Percentiles rank a stretch among this genome's conserved stretches.
Evolutionary conservation across 306 rosid genomes (phyloP).

Genomic region (Begonia loranthoides): DNA sequence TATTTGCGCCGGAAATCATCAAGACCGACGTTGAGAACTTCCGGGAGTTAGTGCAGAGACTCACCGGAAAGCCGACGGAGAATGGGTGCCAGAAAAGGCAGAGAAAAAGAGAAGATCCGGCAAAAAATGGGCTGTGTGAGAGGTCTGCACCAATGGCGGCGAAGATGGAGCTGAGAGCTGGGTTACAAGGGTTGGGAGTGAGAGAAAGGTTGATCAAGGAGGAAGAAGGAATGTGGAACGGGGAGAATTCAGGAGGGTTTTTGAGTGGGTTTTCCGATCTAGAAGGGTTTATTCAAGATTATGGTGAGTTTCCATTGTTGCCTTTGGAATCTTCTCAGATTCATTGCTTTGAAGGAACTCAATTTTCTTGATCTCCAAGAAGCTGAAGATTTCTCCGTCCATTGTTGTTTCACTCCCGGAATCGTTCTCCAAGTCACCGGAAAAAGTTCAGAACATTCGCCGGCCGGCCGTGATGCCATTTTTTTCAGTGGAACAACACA

Average conservation of each 20-base stretch:
- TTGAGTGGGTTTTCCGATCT: slow-evolving; percentile 54
- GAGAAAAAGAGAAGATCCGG: background rate
- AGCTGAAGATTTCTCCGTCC: no score
- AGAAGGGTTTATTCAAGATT: slow-evolving; percentile 62
- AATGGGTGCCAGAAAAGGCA: slow-evolving; percentile 12
- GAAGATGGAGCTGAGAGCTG: slow-evolving; percentile 16
- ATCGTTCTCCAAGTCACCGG: no score
- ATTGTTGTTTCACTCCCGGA: no score
- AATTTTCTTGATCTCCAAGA: slow-evolving; percentile 18
- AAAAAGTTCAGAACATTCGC: no score
- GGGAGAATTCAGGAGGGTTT: slow-evolving; percentile 37
- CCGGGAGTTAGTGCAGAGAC: slow-evolving; percentile 66
- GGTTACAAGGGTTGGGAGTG: slow-evolving; percentile 12
- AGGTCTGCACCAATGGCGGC: background rate
- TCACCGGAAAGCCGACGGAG: slow-evolving; percentile 63
- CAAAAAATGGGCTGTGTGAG: background rate
- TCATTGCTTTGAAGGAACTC: slow-evolving; percentile 48
- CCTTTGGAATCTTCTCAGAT: slow-evolving; percentile 31
- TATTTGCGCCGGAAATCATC: slow-evolving; percentile 82
- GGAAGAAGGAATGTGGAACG: slow-evolving; percentile 19
- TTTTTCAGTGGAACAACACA: no score
- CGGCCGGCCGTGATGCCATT: no score
- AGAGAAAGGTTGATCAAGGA: slow-evolving; percentile 17
- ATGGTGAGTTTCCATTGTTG: slow-evolving; percentile 40
- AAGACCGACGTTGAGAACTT: slow-evolving; percentile 73